Evolutionary conservation across 2,329 filamentous ascomycete genomes (phyloP), one percentile per base, ranked within the genome.

Genomic region (Trichophyton verrucosum): DNA sequence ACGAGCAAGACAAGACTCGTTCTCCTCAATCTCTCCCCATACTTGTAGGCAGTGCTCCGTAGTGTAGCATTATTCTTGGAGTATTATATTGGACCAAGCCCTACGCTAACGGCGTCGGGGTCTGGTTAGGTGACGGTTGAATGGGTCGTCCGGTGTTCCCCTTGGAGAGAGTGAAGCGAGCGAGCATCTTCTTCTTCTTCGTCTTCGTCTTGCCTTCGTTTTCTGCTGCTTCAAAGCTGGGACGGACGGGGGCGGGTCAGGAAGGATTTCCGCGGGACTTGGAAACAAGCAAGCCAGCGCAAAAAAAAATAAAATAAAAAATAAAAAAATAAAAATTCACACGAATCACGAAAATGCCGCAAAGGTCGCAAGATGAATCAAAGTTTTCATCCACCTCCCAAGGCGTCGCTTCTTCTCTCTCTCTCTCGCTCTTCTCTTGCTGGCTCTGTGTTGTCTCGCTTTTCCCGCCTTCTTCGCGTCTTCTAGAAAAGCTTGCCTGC

Each of bases 281-380:
- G n/a, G 40, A 44, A 17, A 5, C 22, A 24, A 24, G 22, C 22
- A 24, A 24, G 22, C 22, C 2, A 3, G 22, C 22, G 22, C 22
- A 44, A 44, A 44, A n/a, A 17, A 38, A 13, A 38, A 38, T 13
- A 36, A 3, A 11, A 36, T 1, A 9, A 8, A 33, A 33, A 22
- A 51, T 22, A 22, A 6, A 13, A 30, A 51, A 22, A 13, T 22
- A 49, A 22, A 22, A 51, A 51, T 27, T n/a, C 27, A 30, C 49
- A 33, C 49, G 49, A 53, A 53, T 53, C 49, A 53, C 49, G 49
- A 30, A 53, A 53, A 53, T 53, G 49, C 49, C 49, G 30, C 49
- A 53, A 24, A 20, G 22, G 13, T n/a, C 49, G 13, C 49, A 22
- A 13, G 22, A 33, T 13, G 15, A 5, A 33, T 53, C 49, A 53